These are phyloP conservation scores for Colletotrichum brevisporum DNA, from an alignment of 2,329 filamentous ascomycete species.

Conservation along the genomic window DNA sequence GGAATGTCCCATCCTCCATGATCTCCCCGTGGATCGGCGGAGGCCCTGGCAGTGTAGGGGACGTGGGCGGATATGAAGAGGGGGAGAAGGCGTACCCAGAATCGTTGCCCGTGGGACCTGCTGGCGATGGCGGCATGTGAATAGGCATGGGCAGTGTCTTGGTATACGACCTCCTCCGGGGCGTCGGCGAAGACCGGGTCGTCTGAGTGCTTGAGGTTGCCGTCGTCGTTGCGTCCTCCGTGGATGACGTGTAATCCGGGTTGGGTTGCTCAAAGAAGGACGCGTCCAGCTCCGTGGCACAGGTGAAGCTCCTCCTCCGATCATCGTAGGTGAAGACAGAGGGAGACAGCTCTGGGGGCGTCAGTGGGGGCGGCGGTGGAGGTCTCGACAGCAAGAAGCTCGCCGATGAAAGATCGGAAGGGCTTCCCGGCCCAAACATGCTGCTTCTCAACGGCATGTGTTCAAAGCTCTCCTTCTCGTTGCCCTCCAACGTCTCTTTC, in stretches of 20 bases:
- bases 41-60: slow-evolving; percentile 63
- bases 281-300: slow-evolving; percentile 52
- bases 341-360: slow-evolving; percentile 60
- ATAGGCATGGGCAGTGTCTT: slow-evolving; percentile 54
- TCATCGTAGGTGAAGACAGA: slow-evolving; percentile 60
- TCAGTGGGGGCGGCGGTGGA: slow-evolving; percentile 64
- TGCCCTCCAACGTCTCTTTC: neutral
- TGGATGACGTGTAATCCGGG: slow-evolving; percentile 62
- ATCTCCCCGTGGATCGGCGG: slow-evolving; percentile 52
- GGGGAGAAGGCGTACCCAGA: slow-evolving; percentile 55
- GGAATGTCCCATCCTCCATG: slow-evolving; percentile 46
- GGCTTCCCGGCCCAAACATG: slow-evolving; percentile 1
- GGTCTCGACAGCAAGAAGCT: slow-evolving; percentile 50
- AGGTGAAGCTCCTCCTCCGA: slow-evolving; percentile 49
- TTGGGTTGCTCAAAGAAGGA: slow-evolving; percentile 64
- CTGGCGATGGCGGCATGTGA: slow-evolving; percentile 44
- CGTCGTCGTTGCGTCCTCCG: slow-evolving; percentile 45
- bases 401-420: slow-evolving; percentile 33
- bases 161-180: slow-evolving; percentile 60
- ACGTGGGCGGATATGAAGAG: slow-evolving; percentile 65
- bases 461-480: neutral
- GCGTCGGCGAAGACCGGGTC: slow-evolving; percentile 48
- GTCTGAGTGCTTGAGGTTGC: slow-evolving; percentile 43
- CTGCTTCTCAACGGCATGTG: neutral
- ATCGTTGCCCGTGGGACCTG: slow-evolving; percentile 35